Conservation (phyloP, 306 rosid species). For the Vicia sativa region DNA sequence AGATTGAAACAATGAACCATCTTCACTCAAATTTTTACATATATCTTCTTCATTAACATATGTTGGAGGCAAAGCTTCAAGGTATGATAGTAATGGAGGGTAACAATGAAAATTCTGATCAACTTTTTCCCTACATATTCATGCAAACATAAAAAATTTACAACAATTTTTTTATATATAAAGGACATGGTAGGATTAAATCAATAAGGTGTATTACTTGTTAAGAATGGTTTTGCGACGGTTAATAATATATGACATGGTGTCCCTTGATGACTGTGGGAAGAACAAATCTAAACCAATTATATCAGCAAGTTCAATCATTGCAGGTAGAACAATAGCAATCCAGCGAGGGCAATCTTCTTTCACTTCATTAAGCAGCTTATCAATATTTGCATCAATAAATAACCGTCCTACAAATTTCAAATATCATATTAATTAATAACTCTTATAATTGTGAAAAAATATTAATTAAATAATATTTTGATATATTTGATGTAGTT, state of each 20-base stretch:
- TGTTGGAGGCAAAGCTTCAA: slow-evolving; percentile 45
- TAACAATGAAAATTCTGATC: slow-evolving; percentile 2
- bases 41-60: slow-evolving; percentile 37
- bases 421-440: too few species aligned
- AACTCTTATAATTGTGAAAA: too few species aligned
- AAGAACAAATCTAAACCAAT: slow-evolving; percentile 22
- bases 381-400: slow-evolving; percentile 36
- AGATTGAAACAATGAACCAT: slow-evolving; percentile 50
- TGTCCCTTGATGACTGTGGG: slow-evolving; percentile 16
- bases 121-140: slow-evolving; percentile 33
- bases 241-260: slow-evolving; percentile 1
- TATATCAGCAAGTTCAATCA: slow-evolving; percentile 42
- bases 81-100: slow-evolving; percentile 40
- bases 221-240: slow-evolving; percentile 25
- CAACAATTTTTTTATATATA: not conserved
- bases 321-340: slow-evolving; percentile 43
- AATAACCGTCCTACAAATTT: slow-evolving; percentile 42
- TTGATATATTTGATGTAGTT: too few species aligned
- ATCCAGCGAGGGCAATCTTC: slow-evolving; percentile 35
- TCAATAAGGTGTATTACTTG: not conserved
- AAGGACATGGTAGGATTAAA: too few species aligned
- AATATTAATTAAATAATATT: too few species aligned
- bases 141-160: not conserved
- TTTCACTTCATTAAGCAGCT: slow-evolving; percentile 30
- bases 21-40: slow-evolving; percentile 27